A percentile compares a stretch with the other conserved stretches of the same genome.
phyloP scores from a whole-genome alignment of 352 stramenopile genomes.

The Phytophthora parvispora region DNA sequence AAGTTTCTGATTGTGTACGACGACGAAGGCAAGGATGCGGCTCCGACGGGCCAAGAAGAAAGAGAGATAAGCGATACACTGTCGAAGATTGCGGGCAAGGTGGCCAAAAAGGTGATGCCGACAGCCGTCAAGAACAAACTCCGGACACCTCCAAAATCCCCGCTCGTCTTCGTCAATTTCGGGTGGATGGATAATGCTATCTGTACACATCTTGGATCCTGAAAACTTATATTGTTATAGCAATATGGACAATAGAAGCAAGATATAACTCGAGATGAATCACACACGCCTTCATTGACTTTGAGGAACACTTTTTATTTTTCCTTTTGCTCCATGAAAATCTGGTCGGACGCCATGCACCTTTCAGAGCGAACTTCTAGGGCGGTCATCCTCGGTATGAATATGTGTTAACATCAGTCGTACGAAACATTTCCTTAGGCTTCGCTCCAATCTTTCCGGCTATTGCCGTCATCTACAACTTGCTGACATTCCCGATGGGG shows the following conservation, averaged over 20 bases:
- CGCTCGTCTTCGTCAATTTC: neutral
- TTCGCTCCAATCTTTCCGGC: no score
- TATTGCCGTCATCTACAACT: constrained; percentile 18
- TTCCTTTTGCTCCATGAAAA: no score
- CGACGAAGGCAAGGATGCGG: neutral
- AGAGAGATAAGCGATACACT: neutral
- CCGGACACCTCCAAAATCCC: neutral
- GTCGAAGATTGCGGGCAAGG: neutral
- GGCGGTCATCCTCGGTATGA: no score
- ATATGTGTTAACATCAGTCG: no score
- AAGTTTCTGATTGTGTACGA: neutral
- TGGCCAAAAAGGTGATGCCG: neutral
- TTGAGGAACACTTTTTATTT: no score
- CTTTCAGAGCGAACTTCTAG: no score
- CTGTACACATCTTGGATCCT: neutral
- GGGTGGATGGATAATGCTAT: neutral
- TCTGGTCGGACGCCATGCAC: no score
- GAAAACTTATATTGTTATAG: no score
- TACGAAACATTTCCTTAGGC: no score
- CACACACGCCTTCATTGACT: no score
- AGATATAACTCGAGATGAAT: no score
- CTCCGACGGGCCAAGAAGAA: neutral
- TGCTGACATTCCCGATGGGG: neutral
- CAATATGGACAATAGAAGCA: no score
- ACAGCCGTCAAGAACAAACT: neutral